Conservation (phyloP, 2,329 filamentous ascomycete species). For the Colletotrichum sp. region DNA sequence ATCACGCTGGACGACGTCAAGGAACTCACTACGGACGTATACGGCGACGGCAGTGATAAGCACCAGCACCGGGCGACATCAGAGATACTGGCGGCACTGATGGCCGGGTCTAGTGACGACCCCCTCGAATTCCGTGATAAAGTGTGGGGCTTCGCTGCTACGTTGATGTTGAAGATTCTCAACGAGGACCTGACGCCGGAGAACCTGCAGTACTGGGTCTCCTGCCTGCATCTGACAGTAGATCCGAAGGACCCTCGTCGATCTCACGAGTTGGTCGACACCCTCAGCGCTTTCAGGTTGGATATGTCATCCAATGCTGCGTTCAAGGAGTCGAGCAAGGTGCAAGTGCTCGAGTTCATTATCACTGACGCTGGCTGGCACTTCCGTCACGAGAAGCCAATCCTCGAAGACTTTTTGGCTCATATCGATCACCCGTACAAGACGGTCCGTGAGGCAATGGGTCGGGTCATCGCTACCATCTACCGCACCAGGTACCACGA, state of each 20-base stretch:
- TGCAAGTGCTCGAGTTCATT: slow-evolving; percentile 86
- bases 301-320: slow-evolving; percentile 96
- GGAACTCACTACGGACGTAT: slow-evolving; percentile 77
- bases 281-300: slow-evolving; percentile 82
- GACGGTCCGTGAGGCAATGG: slow-evolving; percentile 93
- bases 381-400: slow-evolving; percentile 87
- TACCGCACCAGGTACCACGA: slow-evolving; percentile 94
- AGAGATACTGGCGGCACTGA: slow-evolving; percentile 87
- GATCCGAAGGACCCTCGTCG: slow-evolving; percentile 90
- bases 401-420: slow-evolving; percentile 84
- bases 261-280: slow-evolving; percentile 84
- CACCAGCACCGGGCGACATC: slow-evolving; percentile 96
- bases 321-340: slow-evolving; percentile 98
- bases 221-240: slow-evolving; percentile 87
- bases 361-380: slow-evolving; percentile 94
- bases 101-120: slow-evolving; percentile 82
- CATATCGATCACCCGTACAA: slow-evolving; percentile 99
- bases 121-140: slow-evolving; percentile 74
- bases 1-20: slow-evolving; percentile 89
- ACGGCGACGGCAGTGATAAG: slow-evolving; percentile 93
- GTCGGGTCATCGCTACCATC: slow-evolving; percentile 84
- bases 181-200: slow-evolving; percentile 93
- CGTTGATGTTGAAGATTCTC: slow-evolving; percentile 84
- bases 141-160: slow-evolving; percentile 90
- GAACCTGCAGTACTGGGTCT: slow-evolving; percentile 93